Conservation (phyloP, 78 protist species). For the Dictyostelium discoideum region dicty_2.7 NC_007088.5:7560001-7560500, state of each 20-base stretch:
- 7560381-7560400: neutral
- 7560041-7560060: too few relatives aligned
- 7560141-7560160: neutral
- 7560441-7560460: conserved; percentile 25
- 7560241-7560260: neutral
- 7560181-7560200: neutral
- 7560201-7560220: conserved; percentile 3
- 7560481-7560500: neutral
- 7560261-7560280: neutral
- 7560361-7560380: neutral
- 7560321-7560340: neutral
- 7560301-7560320: neutral
- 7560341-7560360: neutral
- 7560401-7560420: neutral
- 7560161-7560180: neutral
- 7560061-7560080: too few relatives aligned
- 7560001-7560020: neutral
- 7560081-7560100: neutral
- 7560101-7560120: neutral
- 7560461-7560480: conserved; percentile 18
- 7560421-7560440: neutral
- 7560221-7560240: neutral
- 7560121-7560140: neutral
- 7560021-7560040: too few relatives aligned
- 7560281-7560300: conserved; percentile 1